Base-by-base conservation (phyloP, 805 yeast species). In the Candida stauntonica region DNA sequence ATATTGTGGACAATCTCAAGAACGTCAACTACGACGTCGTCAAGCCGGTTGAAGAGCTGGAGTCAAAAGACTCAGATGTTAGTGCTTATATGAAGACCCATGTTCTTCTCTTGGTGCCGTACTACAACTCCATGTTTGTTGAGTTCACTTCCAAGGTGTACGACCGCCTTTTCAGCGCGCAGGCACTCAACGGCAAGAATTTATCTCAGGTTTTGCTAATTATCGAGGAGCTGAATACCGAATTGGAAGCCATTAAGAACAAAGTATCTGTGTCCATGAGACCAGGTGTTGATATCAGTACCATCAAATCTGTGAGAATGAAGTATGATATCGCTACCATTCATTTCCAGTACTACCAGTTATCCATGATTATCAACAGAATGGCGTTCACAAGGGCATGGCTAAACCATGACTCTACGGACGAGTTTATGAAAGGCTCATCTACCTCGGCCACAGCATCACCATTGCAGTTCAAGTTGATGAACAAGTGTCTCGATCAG, bases 321-420 rank as follows among this genome's bases (percentile, higher is more conserved):
- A 33, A 21, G 31, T 28, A 42, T 6, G 49, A 47, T 13, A 32
- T 39, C 14, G 40, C 42, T 4, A 21, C 44, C 13, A n/a, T 50
- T 11, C 56, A 54, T 24, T 32, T 49, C 12, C 48, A 47, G n/a
- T 51, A 46, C 27, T 43, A 45, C 28, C 36, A 50, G 3, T 43
- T 45, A 16, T 31, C 39, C 9, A 41, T 55, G 47, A 39, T 51
- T 8, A 42, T 50, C 26, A 55, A 54, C 41, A 46, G 58, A 42
- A 47, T 54, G 54, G 55, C 60, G 3, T 55, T 52, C 17, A 46
- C 45, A 7, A 44, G 50, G 30, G 46, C 54, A 2, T 55, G 58
- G 60, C 26, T 46, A 14, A 45, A 44, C 43, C 49, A 42, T 30
- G 53, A 48, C 27, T 11, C 39, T 14, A 39, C 36, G 2, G 30